phyloP scores from a whole-genome alignment of 768 basidiomycete genomes.

The Hirschioporus abietinus region DNA sequence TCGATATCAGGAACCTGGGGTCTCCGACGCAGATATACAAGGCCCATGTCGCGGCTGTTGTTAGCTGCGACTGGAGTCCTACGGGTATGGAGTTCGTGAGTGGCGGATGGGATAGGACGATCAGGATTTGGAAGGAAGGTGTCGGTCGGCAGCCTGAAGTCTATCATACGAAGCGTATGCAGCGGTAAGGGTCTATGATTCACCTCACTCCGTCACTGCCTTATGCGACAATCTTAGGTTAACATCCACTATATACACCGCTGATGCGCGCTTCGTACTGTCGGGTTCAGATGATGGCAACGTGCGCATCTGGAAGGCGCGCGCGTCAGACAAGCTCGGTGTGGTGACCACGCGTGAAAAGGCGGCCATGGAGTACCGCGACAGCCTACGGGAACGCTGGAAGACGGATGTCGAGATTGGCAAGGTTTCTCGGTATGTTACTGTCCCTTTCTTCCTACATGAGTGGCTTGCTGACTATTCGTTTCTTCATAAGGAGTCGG shows the following conservation, averaged over 20 bases:
- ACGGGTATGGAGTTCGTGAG: constrained; percentile 95
- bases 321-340: constrained; percentile 88
- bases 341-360: constrained; percentile 86
- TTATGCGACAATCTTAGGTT: constrained; percentile 45
- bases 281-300: constrained; percentile 95
- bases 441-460: constrained; percentile 2
- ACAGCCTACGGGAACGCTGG: constrained; percentile 85
- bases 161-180: constrained; percentile 99
- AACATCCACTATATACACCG: constrained; percentile 81
- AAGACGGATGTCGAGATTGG: constrained; percentile 77
- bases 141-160: constrained; percentile 79
- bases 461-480: constrained; percentile 5
- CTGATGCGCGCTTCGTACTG: constrained; percentile 86
- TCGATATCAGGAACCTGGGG: constrained; percentile 83
- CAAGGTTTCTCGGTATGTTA: constrained; percentile 68
- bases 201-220: neutral
- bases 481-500: constrained; percentile 45
- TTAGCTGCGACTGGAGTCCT: constrained; percentile 96
- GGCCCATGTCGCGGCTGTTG: constrained; percentile 93
- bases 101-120: constrained; percentile 93
- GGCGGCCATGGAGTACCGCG: constrained; percentile 88
- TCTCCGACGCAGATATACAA: constrained; percentile 92
- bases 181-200: constrained; percentile 53
- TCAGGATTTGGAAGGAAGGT: constrained; percentile 89
- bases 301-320: constrained; percentile 92